Conservation (phyloP, 75 land plant genomes). For the Pseudotsuga menziesii region DNA sequence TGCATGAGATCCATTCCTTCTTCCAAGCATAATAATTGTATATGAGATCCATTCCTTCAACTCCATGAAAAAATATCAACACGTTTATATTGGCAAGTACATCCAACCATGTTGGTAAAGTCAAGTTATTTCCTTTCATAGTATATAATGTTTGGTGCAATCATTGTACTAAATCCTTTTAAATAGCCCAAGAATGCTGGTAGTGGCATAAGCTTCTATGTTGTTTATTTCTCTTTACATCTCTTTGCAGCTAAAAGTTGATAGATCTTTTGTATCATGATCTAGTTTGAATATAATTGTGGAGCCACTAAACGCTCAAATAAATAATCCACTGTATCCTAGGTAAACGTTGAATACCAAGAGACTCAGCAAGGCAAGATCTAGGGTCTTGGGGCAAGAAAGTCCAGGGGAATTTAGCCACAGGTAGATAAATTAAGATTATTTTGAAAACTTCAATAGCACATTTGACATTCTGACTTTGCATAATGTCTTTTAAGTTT, state of each 20-base stretch:
- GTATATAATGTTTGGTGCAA: neutral
- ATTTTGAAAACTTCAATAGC: no score
- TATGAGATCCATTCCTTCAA: no score
- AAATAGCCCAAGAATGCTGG: neutral
- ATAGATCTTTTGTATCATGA: neutral
- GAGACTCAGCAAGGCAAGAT: neutral
- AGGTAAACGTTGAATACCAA: neutral
- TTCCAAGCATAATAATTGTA: neutral
- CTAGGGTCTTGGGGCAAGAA: neutral
- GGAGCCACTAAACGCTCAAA: neutral
- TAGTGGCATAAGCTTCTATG: conserved; percentile 1
- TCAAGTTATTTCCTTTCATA: neutral
- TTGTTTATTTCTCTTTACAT: neutral
- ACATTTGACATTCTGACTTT: no score
- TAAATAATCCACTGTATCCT: neutral
- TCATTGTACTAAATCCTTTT: neutral
- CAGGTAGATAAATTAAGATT: no score
- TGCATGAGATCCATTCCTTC: neutral
- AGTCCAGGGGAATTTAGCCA: no score
- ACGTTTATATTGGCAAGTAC: neutral
- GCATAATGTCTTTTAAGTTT: neutral
- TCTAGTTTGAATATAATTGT: neutral
- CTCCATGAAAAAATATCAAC: neutral
- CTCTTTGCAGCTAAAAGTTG: neutral
- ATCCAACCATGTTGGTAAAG: neutral